Conservation (phyloP, 148 eudicot species). For the Dysphania ambrosioides region DNA sequence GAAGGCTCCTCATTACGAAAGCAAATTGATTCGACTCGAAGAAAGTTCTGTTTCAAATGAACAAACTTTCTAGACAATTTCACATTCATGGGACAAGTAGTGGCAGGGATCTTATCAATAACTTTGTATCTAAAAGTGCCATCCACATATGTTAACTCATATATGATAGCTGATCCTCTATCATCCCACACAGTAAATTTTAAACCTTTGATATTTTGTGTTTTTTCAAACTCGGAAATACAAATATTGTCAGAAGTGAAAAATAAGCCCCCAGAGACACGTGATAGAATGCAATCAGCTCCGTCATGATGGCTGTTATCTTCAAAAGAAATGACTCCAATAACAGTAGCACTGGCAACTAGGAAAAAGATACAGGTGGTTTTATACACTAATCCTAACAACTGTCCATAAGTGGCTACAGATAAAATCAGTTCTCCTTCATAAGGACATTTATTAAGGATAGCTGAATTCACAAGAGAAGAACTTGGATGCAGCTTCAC, state of each 20-base stretch:
- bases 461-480: conserved; percentile 29
- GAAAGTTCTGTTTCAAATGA: conserved; percentile 45
- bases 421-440: conserved; percentile 55
- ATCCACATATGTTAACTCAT: conserved; percentile 50
- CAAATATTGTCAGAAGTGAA: conserved; percentile 36
- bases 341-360: conserved; percentile 35
- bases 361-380: conserved; percentile 57
- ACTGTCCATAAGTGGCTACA: conserved; percentile 45
- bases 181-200: conserved; percentile 68
- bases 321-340: conserved; percentile 63
- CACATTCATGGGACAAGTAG: conserved; percentile 36
- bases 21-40: conserved; percentile 71
- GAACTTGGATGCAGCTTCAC: conserved; percentile 31
- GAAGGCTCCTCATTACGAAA: conserved; percentile 50
- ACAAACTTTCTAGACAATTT: conserved; percentile 43
- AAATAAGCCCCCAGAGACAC: conserved; percentile 66
- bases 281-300: conserved; percentile 33
- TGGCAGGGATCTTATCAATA: conserved; percentile 52
- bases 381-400: conserved; percentile 62
- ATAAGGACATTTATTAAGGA: conserved; percentile 30
- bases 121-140: conserved; percentile 44
- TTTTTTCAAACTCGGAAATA: conserved; percentile 26
- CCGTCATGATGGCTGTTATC: conserved; percentile 36
- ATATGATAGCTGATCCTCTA: conserved; percentile 57
- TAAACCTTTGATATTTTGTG: conserved; percentile 29